phyloP scores from a whole-genome alignment of 2,329 filamentous ascomycete species.

The Paraphoma chrysanthemicola region DNA sequence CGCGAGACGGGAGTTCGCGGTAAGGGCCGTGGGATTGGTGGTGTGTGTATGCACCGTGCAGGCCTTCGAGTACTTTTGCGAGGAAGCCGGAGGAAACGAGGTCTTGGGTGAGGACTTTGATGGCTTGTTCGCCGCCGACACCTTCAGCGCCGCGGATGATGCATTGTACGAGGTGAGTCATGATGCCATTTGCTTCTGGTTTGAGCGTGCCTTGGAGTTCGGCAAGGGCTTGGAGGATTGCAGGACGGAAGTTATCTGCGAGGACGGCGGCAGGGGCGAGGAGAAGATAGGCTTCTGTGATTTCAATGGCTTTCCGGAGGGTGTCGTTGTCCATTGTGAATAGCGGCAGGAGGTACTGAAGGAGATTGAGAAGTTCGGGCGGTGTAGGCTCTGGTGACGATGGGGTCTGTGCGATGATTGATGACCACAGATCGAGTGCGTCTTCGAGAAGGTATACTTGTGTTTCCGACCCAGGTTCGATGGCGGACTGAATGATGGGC shows the following conservation, averaged over 20 bases:
- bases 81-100: conserved; percentile 66
- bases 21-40: conserved; percentile 83
- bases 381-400: conserved; percentile 51
- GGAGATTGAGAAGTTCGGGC: conserved; percentile 51
- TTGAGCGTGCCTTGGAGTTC: conserved; percentile 56
- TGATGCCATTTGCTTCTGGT: conserved; percentile 55
- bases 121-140: conserved; percentile 58
- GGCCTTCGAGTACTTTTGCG: conserved; percentile 58
- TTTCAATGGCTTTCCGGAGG: conserved; percentile 56
- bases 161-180: conserved; percentile 55
- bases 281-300: conserved; percentile 58
- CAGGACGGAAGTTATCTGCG: conserved; percentile 48
- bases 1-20: conserved; percentile 66
- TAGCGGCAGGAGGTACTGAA: conserved; percentile 55
- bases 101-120: conserved; percentile 59
- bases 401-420: conserved; percentile 70
- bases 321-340: conserved; percentile 58
- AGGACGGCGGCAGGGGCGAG: conserved; percentile 57
- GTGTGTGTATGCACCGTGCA: conserved; percentile 56
- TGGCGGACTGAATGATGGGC: conserved; percentile 80
- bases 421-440: conserved; percentile 85
- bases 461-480: conserved; percentile 71
- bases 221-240: conserved; percentile 49
- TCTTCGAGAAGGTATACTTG: conserved; percentile 85
- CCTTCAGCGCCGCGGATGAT: conserved; percentile 59